These are phyloP conservation scores for Russula vinacea DNA, from an alignment of 768 basidiomycete genomes.

Conservation along the genomic window DNA sequence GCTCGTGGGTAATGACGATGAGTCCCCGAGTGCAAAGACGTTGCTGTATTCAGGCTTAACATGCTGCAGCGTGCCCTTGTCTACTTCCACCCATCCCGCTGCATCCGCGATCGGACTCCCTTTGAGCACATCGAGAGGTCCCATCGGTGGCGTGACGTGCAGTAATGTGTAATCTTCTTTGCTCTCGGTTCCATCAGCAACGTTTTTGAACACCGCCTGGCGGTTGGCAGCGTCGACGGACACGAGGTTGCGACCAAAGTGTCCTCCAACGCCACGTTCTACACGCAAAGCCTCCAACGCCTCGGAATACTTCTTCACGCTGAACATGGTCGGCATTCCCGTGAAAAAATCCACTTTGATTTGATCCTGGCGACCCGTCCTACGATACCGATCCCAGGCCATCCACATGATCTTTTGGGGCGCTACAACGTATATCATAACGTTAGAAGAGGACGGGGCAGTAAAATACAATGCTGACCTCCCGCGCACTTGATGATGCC, in stretches of 20 bases:
- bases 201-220: slow-evolving; percentile 80
- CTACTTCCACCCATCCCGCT: slow-evolving; percentile 87
- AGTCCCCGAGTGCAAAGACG: slow-evolving; percentile 90
- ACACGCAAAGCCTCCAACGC: slow-evolving; percentile 74
- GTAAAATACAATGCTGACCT: slow-evolving; percentile 44
- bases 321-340: slow-evolving; percentile 95
- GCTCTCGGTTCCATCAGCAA: slow-evolving; percentile 58
- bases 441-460: background rate
- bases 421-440: slow-evolving; percentile 40
- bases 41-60: slow-evolving; percentile 76
- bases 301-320: slow-evolving; percentile 93
- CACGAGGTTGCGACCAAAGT: slow-evolving; percentile 81
- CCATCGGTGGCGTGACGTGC: slow-evolving; percentile 91
- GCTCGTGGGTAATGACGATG: slow-evolving; percentile 86
- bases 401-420: slow-evolving; percentile 97
- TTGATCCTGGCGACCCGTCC: slow-evolving; percentile 53
- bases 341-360: slow-evolving; percentile 78
- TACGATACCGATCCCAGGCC: slow-evolving; percentile 80
- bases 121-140: slow-evolving; percentile 78
- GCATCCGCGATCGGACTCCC: slow-evolving; percentile 72
- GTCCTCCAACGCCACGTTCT: slow-evolving; percentile 73
- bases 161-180: slow-evolving; percentile 77
- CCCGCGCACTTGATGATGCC: slow-evolving; percentile 93
- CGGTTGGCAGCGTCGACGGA: slow-evolving; percentile 66
- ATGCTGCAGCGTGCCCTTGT: slow-evolving; percentile 77